Percentiles rank a stretch among this genome's conserved stretches.
Evolutionary conservation across 140 eudicot genomes (phyloP).

Genomic region (Oenanthe javanica): DNA sequence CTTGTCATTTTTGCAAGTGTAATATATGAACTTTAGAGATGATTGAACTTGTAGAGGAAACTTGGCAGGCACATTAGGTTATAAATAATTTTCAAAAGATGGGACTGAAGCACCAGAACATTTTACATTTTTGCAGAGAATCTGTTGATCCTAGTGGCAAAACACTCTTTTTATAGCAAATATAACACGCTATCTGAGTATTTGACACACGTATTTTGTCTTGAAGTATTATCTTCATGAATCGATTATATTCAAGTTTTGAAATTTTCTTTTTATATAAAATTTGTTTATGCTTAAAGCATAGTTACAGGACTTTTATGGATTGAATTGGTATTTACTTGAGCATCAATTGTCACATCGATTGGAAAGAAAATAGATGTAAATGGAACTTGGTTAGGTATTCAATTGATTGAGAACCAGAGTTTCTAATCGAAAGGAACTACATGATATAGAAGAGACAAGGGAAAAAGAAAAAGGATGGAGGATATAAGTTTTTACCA

Average conservation of each 20-base stretch:
- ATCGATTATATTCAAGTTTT: background rate
- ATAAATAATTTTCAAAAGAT: constrained; percentile 14
- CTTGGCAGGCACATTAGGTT: background rate
- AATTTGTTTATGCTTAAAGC: background rate
- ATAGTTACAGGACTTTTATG: background rate
- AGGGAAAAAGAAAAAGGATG: background rate
- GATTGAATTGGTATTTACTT: background rate
- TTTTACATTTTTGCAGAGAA: constrained; percentile 15
- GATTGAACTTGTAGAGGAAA: background rate
- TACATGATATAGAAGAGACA: background rate
- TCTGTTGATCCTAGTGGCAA: constrained; percentile 36
- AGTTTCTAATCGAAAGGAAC: background rate
- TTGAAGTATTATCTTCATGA: background rate
- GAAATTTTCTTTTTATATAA: background rate
- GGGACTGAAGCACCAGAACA: constrained; percentile 12
- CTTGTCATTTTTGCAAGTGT: background rate
- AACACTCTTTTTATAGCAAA: constrained; percentile 35
- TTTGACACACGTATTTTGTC: background rate
- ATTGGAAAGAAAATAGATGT: background rate
- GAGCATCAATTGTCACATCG: background rate
- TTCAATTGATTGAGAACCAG: background rate
- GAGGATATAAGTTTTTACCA: background rate
- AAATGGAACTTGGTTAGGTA: background rate
- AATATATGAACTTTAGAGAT: background rate
- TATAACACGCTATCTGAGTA: constrained; percentile 25